A percentile compares a stretch with the other conserved stretches of the same genome.
phyloP scores from a whole-genome alignment of 768 basidiomycete genomes.

The Lactifluus hygrophoroides region DNA sequence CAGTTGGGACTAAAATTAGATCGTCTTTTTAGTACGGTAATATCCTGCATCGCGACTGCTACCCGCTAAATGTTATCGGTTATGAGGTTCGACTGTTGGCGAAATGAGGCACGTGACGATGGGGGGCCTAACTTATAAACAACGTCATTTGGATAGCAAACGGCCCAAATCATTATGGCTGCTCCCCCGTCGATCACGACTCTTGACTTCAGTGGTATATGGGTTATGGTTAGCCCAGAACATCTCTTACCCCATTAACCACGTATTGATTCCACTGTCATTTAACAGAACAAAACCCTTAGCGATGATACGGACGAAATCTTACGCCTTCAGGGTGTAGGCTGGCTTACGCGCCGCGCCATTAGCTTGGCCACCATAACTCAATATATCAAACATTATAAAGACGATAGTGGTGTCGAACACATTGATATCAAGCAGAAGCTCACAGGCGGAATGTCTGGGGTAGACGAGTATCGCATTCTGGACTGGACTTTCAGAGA shows the following conservation, averaged over 20 bases:
- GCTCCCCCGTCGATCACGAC: conserved; percentile 52
- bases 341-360: conserved; percentile 59
- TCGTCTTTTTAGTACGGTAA: too few species aligned
- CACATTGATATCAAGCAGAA: conserved; percentile 59
- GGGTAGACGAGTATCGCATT: conserved; percentile 47
- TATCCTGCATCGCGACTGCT: too few species aligned
- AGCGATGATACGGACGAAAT: conserved; percentile 57
- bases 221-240: conserved; percentile 43
- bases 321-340: conserved; percentile 59
- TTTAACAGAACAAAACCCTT: conserved; percentile 53
- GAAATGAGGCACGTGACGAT: not conserved
- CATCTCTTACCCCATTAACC: not conserved
- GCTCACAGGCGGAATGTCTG: conserved; percentile 52
- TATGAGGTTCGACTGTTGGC: too few species aligned
- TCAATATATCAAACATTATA: conserved; percentile 52
- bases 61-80: too few species aligned
- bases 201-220: conserved; percentile 54
- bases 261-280: not conserved
- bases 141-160: too few species aligned
- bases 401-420: conserved; percentile 49
- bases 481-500: conserved; percentile 47
- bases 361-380: conserved; percentile 52
- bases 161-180: conserved; percentile 39
- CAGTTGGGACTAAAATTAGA: too few species aligned
- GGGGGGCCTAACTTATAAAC: too few species aligned